These are phyloP conservation scores for Zasmidium citrigriseum DNA, from an alignment of 2,329 filamentous ascomycete species.

Conservation along the genomic window DNA sequence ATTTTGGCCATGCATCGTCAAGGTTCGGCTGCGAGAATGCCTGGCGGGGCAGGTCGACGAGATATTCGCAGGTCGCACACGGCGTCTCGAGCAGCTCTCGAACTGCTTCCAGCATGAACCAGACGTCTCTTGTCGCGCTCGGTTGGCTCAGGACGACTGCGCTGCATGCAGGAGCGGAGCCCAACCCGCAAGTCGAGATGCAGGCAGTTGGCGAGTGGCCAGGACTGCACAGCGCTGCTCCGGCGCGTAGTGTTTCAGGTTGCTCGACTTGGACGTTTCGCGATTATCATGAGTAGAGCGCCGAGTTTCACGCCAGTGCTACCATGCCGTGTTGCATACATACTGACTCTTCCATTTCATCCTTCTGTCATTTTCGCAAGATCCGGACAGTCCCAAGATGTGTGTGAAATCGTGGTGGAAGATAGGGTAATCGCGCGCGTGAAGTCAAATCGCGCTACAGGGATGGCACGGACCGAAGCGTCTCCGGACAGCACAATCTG, in stretches of 20 bases:
- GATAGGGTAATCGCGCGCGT: neutral
- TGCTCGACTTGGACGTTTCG: slow-evolving; percentile 2
- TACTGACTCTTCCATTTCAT: neutral
- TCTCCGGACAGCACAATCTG: neutral
- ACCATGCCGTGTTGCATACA: neutral
- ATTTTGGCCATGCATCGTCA: slow-evolving; percentile 8
- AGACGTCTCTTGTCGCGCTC: neutral
- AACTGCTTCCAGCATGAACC: neutral
- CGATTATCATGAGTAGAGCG: neutral
- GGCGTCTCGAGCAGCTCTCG: neutral
- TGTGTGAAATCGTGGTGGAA: neutral
- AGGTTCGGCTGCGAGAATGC: slow-evolving; percentile 4
- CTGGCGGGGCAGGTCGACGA: slow-evolving; percentile 11
- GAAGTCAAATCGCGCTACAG: neutral
- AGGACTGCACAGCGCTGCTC: neutral
- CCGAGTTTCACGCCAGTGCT: neutral
- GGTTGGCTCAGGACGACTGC: neutral
- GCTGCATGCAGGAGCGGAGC: neutral
- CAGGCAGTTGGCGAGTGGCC: neutral
- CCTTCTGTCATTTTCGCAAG: neutral
- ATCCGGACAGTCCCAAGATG: neutral
- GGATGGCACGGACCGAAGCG: neutral
- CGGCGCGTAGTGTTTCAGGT: slow-evolving; percentile 6
- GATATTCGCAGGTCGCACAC: slow-evolving; percentile 2
- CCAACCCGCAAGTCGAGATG: neutral